Evolutionary conservation across 352 stramenopile genomes (phyloP).

Genomic region (Phytopythium litorale): DNA sequence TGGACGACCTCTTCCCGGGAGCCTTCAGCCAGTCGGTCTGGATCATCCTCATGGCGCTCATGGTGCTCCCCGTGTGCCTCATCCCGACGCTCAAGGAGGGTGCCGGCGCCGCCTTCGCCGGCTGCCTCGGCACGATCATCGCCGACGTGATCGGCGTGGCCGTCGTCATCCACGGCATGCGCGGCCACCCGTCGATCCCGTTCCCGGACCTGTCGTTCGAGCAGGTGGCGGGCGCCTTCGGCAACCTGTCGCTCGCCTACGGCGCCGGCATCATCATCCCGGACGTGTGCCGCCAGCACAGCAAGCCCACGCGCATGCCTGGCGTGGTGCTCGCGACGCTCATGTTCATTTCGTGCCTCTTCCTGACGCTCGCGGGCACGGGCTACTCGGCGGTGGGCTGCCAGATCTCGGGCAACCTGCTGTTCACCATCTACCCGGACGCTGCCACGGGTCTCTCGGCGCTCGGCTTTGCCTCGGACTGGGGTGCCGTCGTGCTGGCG

Average conservation of each 20-base stretch:
- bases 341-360: conserved; percentile 35
- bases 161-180: conserved; percentile 8
- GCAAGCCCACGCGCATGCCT: conserved; percentile 24
- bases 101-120: conserved; percentile 32
- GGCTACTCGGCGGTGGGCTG: conserved; percentile 44
- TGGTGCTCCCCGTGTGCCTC: conserved; percentile 30
- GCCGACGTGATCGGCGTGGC: conserved; percentile 40
- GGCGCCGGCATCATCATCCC: conserved; percentile 41
- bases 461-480: conserved; percentile 24
- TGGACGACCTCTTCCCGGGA: conserved; percentile 24
- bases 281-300: conserved; percentile 37
- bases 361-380: conserved; percentile 32
- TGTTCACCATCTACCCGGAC: conserved; percentile 41
- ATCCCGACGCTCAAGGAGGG: conserved; percentile 47
- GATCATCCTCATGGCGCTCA: conserved; percentile 46
- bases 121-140: conserved; percentile 43
- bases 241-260: conserved; percentile 11
- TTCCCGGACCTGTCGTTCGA: conserved; percentile 1
- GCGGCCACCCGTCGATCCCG: neutral
- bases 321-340: conserved; percentile 41
- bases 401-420: conserved; percentile 53
- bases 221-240: conserved; percentile 1
- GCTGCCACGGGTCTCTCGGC: conserved; percentile 10
- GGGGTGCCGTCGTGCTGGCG: conserved; percentile 20
- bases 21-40: conserved; percentile 15